Base-by-base conservation (phyloP, 1,284 basidiomycete genomes). In the Ceratobasidium sp. region DNA sequence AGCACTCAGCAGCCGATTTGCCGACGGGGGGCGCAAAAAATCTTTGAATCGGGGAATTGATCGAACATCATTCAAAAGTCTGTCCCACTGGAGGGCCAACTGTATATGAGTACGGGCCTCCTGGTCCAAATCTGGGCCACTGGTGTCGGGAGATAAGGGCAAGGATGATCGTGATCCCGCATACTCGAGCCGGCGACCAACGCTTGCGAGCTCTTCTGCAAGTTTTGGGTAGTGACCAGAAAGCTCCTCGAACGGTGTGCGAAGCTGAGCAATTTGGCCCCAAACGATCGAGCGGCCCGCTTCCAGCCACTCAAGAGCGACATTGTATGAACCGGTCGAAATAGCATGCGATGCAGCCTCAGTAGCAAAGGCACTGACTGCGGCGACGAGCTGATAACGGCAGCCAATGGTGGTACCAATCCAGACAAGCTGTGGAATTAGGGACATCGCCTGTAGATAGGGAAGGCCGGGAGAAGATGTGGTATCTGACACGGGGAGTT, bases 1-100 rank as follows among this genome's bases (percentile, higher is more conserved):
- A n/a, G n/a, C n/a, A n/a, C n/a, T n/a, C n/a, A n/a, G n/a, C n/a
- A 76, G 71, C n/a, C 65, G 49, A 1, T 57, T 64, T 50, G 72
- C 72, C 31, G 49, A 53, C 25, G 49, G 71, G 17, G 75, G 75
- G 54, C 34, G 35, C 35, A 71, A 25, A 31, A 71, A 71, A 22
- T 68, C 43, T 2, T 69, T 15, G 27, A 71, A 71, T 2, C 58
- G 60, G 2, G 49, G 52, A 34, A 67, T 17, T 22, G 42, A 13
- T 12, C 71, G 57, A 45, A 69, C 68, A 42, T 68, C 25, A 5
- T 27, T 27, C 1, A 72, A 34, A 5, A 67, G 52, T 7, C 50
- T 17, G 7, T 56, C 62, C 52, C 68, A 69, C n/a, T 50, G 32
- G 15, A 22, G 17, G 17, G 67, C 57, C 7, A 71, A 20, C 0